These are phyloP conservation scores for Xylariaceae sp. DNA, from an alignment of 2,329 filamentous ascomycete species.

Conservation along the genomic window DNA sequence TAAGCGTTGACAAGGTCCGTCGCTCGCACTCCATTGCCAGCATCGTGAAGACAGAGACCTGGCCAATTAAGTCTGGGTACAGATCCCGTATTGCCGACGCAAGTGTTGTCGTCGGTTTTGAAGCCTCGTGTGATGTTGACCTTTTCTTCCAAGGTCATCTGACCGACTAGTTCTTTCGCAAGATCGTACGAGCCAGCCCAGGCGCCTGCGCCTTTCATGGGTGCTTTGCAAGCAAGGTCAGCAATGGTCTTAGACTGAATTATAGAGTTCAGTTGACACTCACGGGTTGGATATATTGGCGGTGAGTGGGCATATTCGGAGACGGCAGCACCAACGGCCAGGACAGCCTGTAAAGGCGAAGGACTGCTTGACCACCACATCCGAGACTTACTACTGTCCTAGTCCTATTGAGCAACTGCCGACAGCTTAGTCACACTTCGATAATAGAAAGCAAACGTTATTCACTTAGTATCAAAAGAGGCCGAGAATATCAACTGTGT, in stretches of 20 bases:
- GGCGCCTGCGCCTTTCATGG: conserved; percentile 30
- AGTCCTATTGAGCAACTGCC: neutral
- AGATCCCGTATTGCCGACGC: conserved; percentile 44
- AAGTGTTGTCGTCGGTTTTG: conserved; percentile 43
- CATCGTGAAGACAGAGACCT: conserved; percentile 47
- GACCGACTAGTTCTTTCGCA: conserved; percentile 52
- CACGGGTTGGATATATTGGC: conserved; percentile 28
- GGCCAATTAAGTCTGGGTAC: conserved; percentile 44
- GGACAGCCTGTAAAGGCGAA: conserved; percentile 4
- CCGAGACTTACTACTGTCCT: neutral
- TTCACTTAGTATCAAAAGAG: too few species aligned
- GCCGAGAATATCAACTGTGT: too few species aligned
- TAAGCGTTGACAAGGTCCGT: conserved; percentile 47
- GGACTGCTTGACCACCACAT: conserved; percentile 18
- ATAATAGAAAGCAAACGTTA: too few species aligned
- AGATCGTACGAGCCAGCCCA: conserved; percentile 59
- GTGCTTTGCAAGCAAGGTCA: conserved; percentile 22
- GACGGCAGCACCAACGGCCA: conserved; percentile 14
- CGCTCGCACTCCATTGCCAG: conserved; percentile 45
- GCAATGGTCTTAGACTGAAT: neutral
- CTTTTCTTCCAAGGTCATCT: conserved; percentile 65
- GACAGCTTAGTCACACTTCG: neutral
- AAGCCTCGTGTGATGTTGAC: conserved; percentile 46
- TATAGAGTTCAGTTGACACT: conserved; percentile 10
- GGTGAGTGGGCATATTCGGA: conserved; percentile 26